A percentile compares a stretch with the other conserved stretches of the same genome.
These are phyloP conservation scores for Boechera retrofracta DNA, from an alignment of 345 rosid species.

Conservation along the genomic window DNA sequence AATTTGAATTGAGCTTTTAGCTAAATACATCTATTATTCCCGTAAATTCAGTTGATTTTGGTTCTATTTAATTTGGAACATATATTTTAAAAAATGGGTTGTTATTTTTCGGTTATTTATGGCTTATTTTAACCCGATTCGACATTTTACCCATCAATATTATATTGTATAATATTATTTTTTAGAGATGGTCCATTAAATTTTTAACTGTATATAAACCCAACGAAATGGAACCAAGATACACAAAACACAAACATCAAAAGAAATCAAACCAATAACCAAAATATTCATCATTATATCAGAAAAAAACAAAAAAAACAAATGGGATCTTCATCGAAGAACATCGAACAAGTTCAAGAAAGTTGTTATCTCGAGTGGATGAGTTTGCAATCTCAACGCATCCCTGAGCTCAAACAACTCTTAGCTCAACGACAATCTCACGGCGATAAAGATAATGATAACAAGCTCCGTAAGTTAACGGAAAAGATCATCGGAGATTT, in stretches of 20 bases:
- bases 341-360: slow-evolving; percentile 40
- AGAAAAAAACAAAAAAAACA: neutral
- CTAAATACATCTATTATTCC: too few relatives aligned
- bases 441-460: neutral
- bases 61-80: neutral
- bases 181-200: slow-evolving; percentile 15
- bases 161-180: neutral
- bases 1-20: too few relatives aligned
- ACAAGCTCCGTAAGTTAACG: slow-evolving; percentile 28
- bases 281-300: neutral
- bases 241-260: neutral
- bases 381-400: slow-evolving; percentile 33
- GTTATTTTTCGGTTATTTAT: neutral
- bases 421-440: slow-evolving; percentile 22
- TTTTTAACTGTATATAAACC: slow-evolving; percentile 29
- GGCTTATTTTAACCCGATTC: neutral
- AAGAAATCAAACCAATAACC: neutral
- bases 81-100: neutral
- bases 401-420: slow-evolving; percentile 29
- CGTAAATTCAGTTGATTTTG: too few relatives aligned
- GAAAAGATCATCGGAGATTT: slow-evolving; percentile 37
- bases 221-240: slow-evolving; percentile 8
- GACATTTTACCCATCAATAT: neutral
- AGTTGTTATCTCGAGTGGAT: slow-evolving; percentile 35
- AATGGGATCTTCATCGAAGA: slow-evolving; percentile 1